Percentiles rank a stretch among this genome's conserved stretches.
phyloP scores from a whole-genome alignment of 83 land plant species.

The Diphasiastrum complanatum region DNA sequence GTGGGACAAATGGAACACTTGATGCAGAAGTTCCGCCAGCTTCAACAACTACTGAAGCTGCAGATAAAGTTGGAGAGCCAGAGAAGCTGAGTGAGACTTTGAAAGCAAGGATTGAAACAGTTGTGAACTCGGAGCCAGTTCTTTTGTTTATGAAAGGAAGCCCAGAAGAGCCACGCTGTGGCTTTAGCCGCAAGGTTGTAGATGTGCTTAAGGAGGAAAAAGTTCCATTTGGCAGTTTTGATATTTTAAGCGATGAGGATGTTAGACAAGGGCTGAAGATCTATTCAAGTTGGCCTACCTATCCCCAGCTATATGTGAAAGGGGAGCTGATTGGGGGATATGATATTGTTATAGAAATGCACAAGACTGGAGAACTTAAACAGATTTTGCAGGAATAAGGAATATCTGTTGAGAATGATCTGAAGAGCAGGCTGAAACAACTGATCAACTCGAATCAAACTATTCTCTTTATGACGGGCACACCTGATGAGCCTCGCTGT shows the following conservation, averaged over 20 bases:
- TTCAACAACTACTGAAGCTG: too few species aligned
- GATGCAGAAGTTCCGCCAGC: too few species aligned
- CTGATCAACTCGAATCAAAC: too few species aligned
- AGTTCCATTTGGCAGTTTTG: background rate
- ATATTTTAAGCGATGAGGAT: too few species aligned
- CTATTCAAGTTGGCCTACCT: background rate
- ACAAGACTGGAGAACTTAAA: background rate
- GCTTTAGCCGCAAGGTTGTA: background rate
- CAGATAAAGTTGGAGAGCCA: too few species aligned
- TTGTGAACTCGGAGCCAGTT: background rate
- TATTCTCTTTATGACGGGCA: too few species aligned
- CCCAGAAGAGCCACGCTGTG: background rate
- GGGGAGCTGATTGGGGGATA: background rate
- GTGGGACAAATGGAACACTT: too few species aligned
- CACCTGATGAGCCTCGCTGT: too few species aligned
- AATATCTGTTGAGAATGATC: too few species aligned
- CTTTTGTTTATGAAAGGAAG: background rate
- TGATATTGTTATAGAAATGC: slow-evolving; percentile 1
- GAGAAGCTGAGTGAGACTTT: background rate
- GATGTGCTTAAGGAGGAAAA: background rate
- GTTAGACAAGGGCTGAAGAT: background rate
- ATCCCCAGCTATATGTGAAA: background rate
- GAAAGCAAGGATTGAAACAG: background rate
- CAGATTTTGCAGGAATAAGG: background rate
- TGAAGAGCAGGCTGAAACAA: too few species aligned